Percentiles rank a stretch among this genome's conserved stretches.
Evolutionary conservation across 352 stramenopile genomes (phyloP).

Genomic region (Phytophthora aleatoria): DNA sequence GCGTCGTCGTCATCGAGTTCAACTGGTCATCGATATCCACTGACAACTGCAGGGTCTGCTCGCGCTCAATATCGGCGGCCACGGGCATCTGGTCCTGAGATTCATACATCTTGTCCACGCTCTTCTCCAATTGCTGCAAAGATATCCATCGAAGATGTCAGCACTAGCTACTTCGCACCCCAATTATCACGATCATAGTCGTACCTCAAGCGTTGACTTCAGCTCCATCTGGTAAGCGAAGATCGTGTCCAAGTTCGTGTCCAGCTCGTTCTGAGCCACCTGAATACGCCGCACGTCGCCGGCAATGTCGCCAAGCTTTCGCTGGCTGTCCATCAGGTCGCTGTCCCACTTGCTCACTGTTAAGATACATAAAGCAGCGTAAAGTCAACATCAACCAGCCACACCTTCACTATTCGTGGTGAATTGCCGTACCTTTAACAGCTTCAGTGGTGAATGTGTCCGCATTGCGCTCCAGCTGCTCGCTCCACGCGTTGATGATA

Average conservation of each 20-base stretch:
- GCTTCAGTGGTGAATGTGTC: conserved; percentile 89
- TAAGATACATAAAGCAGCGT: conserved; percentile 1
- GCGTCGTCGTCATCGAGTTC: conserved; percentile 85
- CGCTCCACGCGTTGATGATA: conserved; percentile 91
- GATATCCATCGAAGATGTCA: conserved; percentile 6
- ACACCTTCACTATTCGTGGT: background rate
- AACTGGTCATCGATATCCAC: conserved; percentile 88
- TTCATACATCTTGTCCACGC: conserved; percentile 91
- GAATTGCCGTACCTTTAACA: conserved; percentile 64
- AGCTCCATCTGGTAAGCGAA: conserved; percentile 91
- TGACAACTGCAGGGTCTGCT: conserved; percentile 86
- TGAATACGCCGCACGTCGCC: conserved; percentile 86
- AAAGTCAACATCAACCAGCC: no score
- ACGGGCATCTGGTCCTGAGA: conserved; percentile 85
- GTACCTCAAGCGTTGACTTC: conserved; percentile 86
- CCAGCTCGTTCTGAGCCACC: conserved; percentile 85
- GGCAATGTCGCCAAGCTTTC: conserved; percentile 83
- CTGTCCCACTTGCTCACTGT: conserved; percentile 86
- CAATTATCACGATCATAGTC: background rate
- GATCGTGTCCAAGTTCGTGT: conserved; percentile 88
- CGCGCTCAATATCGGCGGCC: conserved; percentile 83
- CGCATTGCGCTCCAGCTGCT: conserved; percentile 84
- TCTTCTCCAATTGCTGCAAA: conserved; percentile 84
- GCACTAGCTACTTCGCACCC: background rate
- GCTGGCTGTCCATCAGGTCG: conserved; percentile 86